These are phyloP conservation scores for Xylaria venustula DNA, from an alignment of 495 filamentous ascomycete genomes.

Conservation along the genomic window DNA sequence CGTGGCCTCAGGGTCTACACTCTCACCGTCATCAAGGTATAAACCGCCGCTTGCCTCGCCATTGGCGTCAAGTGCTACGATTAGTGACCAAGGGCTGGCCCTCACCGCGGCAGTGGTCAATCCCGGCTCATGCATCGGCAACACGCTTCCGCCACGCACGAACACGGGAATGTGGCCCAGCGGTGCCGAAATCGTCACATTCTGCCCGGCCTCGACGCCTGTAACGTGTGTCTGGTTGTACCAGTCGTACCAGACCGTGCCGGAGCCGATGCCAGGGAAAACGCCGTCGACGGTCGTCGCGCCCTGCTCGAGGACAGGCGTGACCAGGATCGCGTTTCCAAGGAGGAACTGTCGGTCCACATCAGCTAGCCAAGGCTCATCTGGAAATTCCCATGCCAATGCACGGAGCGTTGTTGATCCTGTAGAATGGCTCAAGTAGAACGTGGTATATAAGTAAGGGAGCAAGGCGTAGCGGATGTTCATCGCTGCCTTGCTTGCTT, in stretches of 20 bases:
- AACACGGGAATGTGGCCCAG: slow-evolving; percentile 79
- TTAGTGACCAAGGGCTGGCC: slow-evolving; percentile 66
- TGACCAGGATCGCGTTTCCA: slow-evolving; percentile 67
- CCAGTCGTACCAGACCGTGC: slow-evolving; percentile 79
- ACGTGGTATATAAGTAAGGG: slow-evolving; percentile 80
- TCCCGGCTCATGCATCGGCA: slow-evolving; percentile 70
- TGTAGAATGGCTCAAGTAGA: slow-evolving; percentile 64
- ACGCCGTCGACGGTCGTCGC: slow-evolving; percentile 68
- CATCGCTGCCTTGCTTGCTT: slow-evolving; percentile 68
- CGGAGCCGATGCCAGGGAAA: slow-evolving; percentile 68
- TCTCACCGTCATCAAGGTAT: slow-evolving; percentile 85
- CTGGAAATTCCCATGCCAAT: slow-evolving; percentile 79
- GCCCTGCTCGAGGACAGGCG: slow-evolving; percentile 67
- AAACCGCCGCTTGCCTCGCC: slow-evolving; percentile 64
- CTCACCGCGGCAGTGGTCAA: slow-evolving; percentile 66
- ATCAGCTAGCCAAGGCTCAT: slow-evolving; percentile 66
- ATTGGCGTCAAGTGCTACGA: slow-evolving; percentile 58
- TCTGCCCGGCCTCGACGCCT: slow-evolving; percentile 54
- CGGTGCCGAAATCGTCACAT: slow-evolving; percentile 71
- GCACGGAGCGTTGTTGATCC: slow-evolving; percentile 80
- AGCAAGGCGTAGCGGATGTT: slow-evolving; percentile 70
- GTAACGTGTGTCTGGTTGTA: slow-evolving; percentile 59
- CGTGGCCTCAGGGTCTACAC: slow-evolving; percentile 56
- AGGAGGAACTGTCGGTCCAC: slow-evolving; percentile 78
- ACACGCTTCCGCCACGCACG: slow-evolving; percentile 65